Base-by-base conservation (phyloP, 164 flowering plant genomes). In the Houttuynia cordata region DNA sequence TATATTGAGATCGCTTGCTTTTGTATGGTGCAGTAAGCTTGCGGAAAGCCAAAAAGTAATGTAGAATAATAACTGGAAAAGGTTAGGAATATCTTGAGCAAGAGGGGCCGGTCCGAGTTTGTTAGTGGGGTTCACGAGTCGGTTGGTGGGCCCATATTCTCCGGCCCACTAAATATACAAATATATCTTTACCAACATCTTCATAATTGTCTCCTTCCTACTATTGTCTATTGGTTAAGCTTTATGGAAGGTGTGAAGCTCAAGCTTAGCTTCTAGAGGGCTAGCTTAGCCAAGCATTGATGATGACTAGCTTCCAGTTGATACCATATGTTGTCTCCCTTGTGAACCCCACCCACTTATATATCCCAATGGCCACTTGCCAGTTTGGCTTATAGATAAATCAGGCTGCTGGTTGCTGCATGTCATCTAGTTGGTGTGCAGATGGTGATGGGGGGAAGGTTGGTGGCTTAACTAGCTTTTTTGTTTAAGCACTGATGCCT, bases 181-280 rank as follows among this genome's bases (percentile, higher is more conserved):
- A 45, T 19, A 42, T 42, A 62, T 58, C 63, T 53, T 61, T 25
- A 42, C 45, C 56, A 21, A 10, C 62, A 42, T 65, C 25, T 57
- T 53, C 73, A 65, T 70, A 24, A 62, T 65, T n/a, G 52, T 56
- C n/a, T n/a, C n/a, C n/a, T n/a, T n/a, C 52, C 51, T 17, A 12
- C 20, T 8, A 30, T 6, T 30, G 37, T 30, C 37, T 30, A 6
- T 6, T 30, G 37, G 4, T 37, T 24, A 39, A 58, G 15, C 51
- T 45, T 23, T 61, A 23, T 52, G 63, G 14, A 52, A 13, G 50
- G n/a, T n/a, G n/a, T n/a, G n/a, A n/a, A n/a, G 30, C 60, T 55
- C 49, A 60, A 64, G 59, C 69, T 66, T 69, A 68, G n/a, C n/a
- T n/a, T n/a, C n/a, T n/a, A n/a, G n/a, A n/a, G n/a, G 62, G 21